Base-by-base conservation (phyloP, 768 basidiomycete species). In the Leccinum ochraceum region DNA sequence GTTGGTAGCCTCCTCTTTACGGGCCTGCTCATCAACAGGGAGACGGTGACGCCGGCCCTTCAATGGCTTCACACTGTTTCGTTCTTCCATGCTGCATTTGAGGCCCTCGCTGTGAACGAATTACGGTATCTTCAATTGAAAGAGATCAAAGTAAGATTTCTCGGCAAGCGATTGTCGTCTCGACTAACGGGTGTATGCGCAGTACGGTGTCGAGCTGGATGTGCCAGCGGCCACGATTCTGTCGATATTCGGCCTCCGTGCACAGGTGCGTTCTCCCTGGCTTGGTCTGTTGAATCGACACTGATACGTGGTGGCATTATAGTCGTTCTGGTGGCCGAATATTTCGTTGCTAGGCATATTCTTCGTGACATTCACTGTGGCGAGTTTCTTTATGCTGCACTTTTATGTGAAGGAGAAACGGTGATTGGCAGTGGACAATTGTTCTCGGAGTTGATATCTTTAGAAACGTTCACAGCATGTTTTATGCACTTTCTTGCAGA, bases 281-380 rank as follows among this genome's bases (percentile, higher is more conserved):
- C 50, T n/a, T n/a, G 8, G 24, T 54, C 17, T 48, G 22, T 22
- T 36, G 54, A 61, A 17, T 22, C 26, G 30, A 63, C 30, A 36
- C 52, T 69, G 53, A 70, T 54, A 13, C 6, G 6, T 56, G 13
- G 3, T 60, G 36, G 10, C 9, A 48, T n/a, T n/a, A 32, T 54
- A 85, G 82, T 94, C 96, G 0, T 98, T 95, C 81, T 99, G 97
- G 97, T 98, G 92, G 92, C 97, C 97, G 0, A 95, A 99, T 71
- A 91, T 95, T 36, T 82, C 88, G 0, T 76, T 95, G 0, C 81
- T 98, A 6, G 89, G 81, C 6, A 92, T 94, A 53, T 94, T 94
- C 79, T 95, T 98, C 68, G 87, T 83, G 28, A 75, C 80, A 2
- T 94, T 95, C 74, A 94, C 90, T 6, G 71, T 84, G 6, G 78